Conservation (phyloP, 2,329 filamentous ascomycete species). For the Ophioceras dolichostomum region DNA sequence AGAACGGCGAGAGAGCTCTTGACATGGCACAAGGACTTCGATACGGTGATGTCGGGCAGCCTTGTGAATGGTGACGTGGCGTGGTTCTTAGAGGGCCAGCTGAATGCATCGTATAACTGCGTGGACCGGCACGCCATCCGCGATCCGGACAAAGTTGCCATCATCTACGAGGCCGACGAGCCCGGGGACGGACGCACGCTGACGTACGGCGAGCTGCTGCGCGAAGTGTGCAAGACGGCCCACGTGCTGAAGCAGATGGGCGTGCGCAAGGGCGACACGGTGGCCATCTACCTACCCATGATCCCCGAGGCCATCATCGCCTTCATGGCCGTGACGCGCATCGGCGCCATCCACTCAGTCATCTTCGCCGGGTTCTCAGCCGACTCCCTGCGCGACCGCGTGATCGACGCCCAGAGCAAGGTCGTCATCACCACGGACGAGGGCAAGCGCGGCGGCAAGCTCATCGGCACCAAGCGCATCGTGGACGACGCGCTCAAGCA, state of each 20-base stretch:
- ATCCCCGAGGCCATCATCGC: conserved; percentile 91
- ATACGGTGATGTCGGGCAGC: conserved; percentile 72
- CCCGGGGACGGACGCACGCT: conserved; percentile 74
- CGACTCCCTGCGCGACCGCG: conserved; percentile 89
- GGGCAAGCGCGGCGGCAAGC: conserved; percentile 93
- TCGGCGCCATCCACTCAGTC: conserved; percentile 93
- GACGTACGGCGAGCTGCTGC: conserved; percentile 85
- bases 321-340: conserved; percentile 81
- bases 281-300: conserved; percentile 97
- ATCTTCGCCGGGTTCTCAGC: conserved; percentile 97
- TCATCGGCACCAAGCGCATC: conserved; percentile 98
- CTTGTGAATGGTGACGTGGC: conserved; percentile 72
- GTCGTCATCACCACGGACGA: conserved; percentile 96
- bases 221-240: conserved; percentile 78
- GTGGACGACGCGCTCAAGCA: conserved; percentile 96
- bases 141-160: conserved; percentile 83
- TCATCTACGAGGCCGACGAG: conserved; percentile 98
- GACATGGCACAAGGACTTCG: conserved; percentile 82
- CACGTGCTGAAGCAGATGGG: conserved; percentile 90
- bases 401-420: conserved; percentile 80
- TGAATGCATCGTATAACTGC: conserved; percentile 97
- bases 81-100: conserved; percentile 87
- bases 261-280: conserved; percentile 92
- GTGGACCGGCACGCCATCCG: conserved; percentile 95
- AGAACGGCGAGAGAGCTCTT: conserved; percentile 82